Evolutionary conservation across 495 filamentous ascomycete genomes (phyloP), one percentile per base, ranked within the genome.

Genomic region (Podospora australis): DNA sequence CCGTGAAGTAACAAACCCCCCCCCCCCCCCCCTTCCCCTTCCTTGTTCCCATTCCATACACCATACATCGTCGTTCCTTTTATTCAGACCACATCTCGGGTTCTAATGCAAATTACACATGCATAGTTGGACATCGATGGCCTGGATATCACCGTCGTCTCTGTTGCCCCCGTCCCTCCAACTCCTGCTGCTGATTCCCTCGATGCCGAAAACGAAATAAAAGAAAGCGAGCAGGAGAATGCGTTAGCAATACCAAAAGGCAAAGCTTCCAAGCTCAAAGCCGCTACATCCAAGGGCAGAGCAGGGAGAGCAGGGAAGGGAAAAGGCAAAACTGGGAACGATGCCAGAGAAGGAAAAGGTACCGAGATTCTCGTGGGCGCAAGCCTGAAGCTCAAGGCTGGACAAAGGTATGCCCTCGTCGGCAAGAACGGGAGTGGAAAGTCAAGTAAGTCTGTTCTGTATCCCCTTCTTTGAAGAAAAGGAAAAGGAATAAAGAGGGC

Each of bases 381-480:
- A 2, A 79, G 81, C 40, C 64, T 90, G 24, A 78, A 79, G 29
- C 68, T 92, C 20, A 84, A 88, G 57, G 76, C 76, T 9, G 84
- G 86, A 0, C 67, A 78, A 21, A 75, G 82, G 40, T 90, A 90
- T 69, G 87, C 82, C 0, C 63, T 92, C 7, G 67, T 90, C 17
- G 87, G 87, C 0, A 71, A 84, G 19, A 92, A 92, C 70, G 87
- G 87, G 2, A 79, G 79, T 3, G 87, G 87, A 5, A 92, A 92
- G 63, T 87, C 83, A 14, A 92, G 87, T 2, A n/a, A n/a, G n/a
- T n/a, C n/a, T n/a, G n/a, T n/a, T n/a, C n/a, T n/a, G n/a, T n/a
- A n/a, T n/a, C n/a, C n/a, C n/a, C n/a, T n/a, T n/a, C n/a, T n/a
- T n/a, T n/a, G n/a, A n/a, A n/a, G n/a, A n/a, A n/a, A n/a, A n/a